Conservation (phyloP, 2,329 filamentous ascomycete species). For the Colletotrichum phormii region DNA sequence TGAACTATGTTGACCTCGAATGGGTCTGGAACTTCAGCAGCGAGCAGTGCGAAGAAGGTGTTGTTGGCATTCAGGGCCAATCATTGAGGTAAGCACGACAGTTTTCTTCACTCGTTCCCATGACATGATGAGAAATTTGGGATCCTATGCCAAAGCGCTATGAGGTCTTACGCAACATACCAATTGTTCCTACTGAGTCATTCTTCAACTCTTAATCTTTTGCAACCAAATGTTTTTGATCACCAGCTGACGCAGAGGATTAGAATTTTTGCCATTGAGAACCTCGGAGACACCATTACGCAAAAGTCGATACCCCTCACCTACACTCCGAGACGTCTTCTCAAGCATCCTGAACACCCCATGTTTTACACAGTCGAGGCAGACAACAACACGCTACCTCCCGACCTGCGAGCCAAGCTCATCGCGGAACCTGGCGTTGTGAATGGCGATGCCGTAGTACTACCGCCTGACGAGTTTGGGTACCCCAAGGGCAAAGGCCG, state of each 20-base stretch:
- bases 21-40: constrained; percentile 98
- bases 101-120: constrained; percentile 45
- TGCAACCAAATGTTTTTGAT: constrained; percentile 22
- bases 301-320: constrained; percentile 88
- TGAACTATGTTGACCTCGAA: constrained; percentile 89
- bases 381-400: constrained; percentile 90
- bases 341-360: constrained; percentile 87
- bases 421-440: constrained; percentile 77
- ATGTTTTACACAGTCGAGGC: constrained; percentile 95
- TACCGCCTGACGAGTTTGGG: constrained; percentile 87
- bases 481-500: constrained; percentile 85
- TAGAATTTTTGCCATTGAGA: constrained; percentile 92
- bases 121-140: constrained; percentile 73
- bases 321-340: constrained; percentile 90
- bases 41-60: constrained; percentile 91
- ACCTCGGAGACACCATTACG: constrained; percentile 85
- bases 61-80: constrained; percentile 92
- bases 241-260: constrained; percentile 46
- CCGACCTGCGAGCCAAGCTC: constrained; percentile 79
- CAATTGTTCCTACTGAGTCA: constrained; percentile 98
- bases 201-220: constrained; percentile 21
- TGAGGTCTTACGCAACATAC: constrained; percentile 69
- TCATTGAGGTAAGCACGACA: constrained; percentile 77
- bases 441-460: constrained; percentile 77
- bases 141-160: constrained; percentile 66